phyloP scores from a whole-genome alignment of 2,329 filamentous ascomycete species.

The Pseudogymnoascus sp. region DNA sequence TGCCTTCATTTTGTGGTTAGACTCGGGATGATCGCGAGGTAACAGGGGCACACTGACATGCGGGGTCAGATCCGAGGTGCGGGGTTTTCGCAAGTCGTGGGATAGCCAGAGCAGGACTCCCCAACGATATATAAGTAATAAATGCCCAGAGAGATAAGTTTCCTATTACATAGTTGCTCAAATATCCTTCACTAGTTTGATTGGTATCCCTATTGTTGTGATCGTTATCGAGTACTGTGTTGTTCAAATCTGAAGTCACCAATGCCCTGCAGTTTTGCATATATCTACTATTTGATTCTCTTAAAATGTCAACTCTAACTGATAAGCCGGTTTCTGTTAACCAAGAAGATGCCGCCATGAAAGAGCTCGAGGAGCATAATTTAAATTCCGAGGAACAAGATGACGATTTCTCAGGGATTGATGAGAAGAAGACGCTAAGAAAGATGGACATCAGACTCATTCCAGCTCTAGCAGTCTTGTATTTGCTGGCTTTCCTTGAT shows the following conservation, averaged over 20 bases:
- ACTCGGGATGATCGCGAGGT: not conserved
- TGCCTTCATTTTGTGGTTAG: not conserved
- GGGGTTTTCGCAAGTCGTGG: not conserved
- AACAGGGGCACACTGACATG: not conserved
- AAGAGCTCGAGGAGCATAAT: not conserved
- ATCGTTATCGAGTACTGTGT: not conserved
- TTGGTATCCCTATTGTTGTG: not conserved
- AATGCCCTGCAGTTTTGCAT: not conserved
- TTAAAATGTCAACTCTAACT: not conserved
- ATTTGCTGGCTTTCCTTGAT: conserved; percentile 55
- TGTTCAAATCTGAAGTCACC: not conserved
- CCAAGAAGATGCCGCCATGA: not conserved
- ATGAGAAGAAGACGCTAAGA: not conserved
- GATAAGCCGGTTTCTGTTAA: not conserved
- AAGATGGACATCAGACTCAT: not conserved
- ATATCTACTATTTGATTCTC: not conserved
- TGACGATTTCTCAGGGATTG: too few relatives aligned
- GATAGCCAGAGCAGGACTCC: not conserved
- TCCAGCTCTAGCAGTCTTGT: conserved; percentile 42
- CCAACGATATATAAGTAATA: not conserved
- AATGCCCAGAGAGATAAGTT: not conserved
- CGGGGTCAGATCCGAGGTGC: not conserved
- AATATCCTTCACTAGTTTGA: not conserved
- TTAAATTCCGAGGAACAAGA: not conserved
- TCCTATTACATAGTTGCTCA: not conserved